Conservation (phyloP, 805 yeast genomes). For the Cyberlindnera amylophila region DNA sequence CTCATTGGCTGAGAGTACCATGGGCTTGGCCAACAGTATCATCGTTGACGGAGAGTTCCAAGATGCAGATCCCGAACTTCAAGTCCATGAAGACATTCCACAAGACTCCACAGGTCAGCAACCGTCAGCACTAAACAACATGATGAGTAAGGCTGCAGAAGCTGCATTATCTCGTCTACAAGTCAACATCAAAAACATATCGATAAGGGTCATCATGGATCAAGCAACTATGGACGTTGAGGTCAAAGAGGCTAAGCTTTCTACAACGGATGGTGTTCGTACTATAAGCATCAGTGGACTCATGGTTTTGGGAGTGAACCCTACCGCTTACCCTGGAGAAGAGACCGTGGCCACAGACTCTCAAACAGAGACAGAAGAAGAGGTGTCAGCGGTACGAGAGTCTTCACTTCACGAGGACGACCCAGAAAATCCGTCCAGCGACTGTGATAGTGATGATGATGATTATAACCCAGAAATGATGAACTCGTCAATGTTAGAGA, state of each 20-base stretch:
- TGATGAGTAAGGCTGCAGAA: constrained; percentile 63
- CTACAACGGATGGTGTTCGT: constrained; percentile 45
- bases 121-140: constrained; percentile 44
- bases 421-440: constrained; percentile 17
- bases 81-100: constrained; percentile 15
- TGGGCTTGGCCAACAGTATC: constrained; percentile 60
- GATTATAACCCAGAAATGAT: constrained; percentile 29
- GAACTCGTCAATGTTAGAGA: constrained; percentile 27
- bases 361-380: neutral
- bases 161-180: constrained; percentile 60
- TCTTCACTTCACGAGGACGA: constrained; percentile 21
- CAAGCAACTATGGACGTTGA: constrained; percentile 33
- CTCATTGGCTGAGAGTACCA: constrained; percentile 67
- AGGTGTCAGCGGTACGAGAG: constrained; percentile 8
- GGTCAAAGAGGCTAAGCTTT: constrained; percentile 31
- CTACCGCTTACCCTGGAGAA: constrained; percentile 30
- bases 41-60: constrained; percentile 25
- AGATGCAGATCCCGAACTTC: constrained; percentile 14
- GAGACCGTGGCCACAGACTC: neutral
- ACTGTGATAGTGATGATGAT: constrained; percentile 18
- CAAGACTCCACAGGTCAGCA: constrained; percentile 18
- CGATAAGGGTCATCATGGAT: constrained; percentile 48
- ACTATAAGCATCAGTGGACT: constrained; percentile 38
- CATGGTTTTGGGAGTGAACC: constrained; percentile 37
- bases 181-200: constrained; percentile 44